Base-by-base conservation (phyloP, 148 eudicot genomes). In the Rhododendron ovatum region DNA sequence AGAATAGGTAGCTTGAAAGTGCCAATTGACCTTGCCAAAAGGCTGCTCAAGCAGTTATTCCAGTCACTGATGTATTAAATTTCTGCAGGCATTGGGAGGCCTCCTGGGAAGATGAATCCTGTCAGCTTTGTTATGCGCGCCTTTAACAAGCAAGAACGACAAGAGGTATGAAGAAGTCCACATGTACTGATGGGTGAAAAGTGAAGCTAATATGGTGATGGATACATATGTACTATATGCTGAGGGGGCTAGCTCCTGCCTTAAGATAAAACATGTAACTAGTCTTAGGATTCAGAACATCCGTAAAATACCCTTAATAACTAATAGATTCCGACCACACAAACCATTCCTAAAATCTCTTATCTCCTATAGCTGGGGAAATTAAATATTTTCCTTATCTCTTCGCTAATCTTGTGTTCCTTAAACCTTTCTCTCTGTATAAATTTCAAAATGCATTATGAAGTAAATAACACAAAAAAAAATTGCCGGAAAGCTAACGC, bases 71-170 rank as follows among this genome's bases (percentile, higher is more conserved):
- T 33, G 1, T 45, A 63, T 51, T 78, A 20, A 78, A 57, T 81
- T 35, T 86, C 5, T 71, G 47, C 88, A 96, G 99, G 99, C 84
- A 94, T 97, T 82, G 99, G 98, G 75, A 91, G 99, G 86, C 99
- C 99, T 88, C 96, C 99, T 39, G 99, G 99, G 88, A 95, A 90
- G 91, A 95, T 97, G 98, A 94, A 92, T 87, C 82, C 98, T 84
- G 90, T 88, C 45, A 93, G 53, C 48, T 97, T 88, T 91, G 99
- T 97, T 88, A 91, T 97, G 78, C 95, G 94, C 12, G 86, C 93
- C 59, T 97, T 97, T 57, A 97, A 59, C 88, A 93, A 86, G 87
- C 88, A 93, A 86, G 99, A 97, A 88, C 91, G 90, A 28, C 89
- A 92, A 90, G 98, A 95, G 99, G 99, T 95, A 89, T 86, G 80